A percentile compares a stretch with the other conserved stretches of the same genome.
Evolutionary conservation across 305 asterid genomes (phyloP).

Genomic region (Rubia balearica): DNA sequence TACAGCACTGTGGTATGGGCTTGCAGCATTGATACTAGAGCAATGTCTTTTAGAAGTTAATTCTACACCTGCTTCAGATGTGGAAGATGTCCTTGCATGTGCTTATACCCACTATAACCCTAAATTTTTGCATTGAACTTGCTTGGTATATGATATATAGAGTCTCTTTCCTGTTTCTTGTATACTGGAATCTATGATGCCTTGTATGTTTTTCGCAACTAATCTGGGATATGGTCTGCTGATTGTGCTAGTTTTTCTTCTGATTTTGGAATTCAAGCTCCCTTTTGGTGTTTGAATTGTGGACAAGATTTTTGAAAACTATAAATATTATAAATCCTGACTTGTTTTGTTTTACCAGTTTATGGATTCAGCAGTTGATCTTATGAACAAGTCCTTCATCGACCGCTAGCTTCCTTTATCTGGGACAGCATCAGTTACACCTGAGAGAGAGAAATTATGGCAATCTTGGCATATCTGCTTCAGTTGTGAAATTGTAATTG

Average conservation of each 20-base stretch:
- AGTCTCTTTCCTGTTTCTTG: neutral
- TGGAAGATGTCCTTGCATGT: neutral
- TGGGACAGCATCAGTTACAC: neutral
- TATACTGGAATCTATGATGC: neutral
- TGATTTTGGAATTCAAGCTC: neutral
- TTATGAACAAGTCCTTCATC: slow-evolving; percentile 80
- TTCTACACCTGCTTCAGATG: too few relatives aligned
- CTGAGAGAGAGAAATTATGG: neutral
- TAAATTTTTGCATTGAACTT: neutral
- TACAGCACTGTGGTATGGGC: neutral
- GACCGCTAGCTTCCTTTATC: slow-evolving; percentile 41
- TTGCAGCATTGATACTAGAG: neutral
- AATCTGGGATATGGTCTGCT: neutral
- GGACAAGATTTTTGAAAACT: neutral
- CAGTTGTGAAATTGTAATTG: neutral
- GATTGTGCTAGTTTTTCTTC: neutral
- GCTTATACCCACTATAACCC: neutral
- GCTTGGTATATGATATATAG: neutral
- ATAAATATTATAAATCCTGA: neutral
- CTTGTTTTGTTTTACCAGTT: slow-evolving; percentile 49
- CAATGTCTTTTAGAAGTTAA: neutral
- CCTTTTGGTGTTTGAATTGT: neutral
- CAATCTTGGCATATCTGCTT: neutral
- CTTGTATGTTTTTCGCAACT: neutral
- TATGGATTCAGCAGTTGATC: slow-evolving; percentile 87